A percentile compares a stretch with the other conserved stretches of the same genome.
These are phyloP conservation scores for Cutaneotrichosporon sp. DNA, from an alignment of 1,284 basidiomycete genomes.

Conservation along the genomic window DNA sequence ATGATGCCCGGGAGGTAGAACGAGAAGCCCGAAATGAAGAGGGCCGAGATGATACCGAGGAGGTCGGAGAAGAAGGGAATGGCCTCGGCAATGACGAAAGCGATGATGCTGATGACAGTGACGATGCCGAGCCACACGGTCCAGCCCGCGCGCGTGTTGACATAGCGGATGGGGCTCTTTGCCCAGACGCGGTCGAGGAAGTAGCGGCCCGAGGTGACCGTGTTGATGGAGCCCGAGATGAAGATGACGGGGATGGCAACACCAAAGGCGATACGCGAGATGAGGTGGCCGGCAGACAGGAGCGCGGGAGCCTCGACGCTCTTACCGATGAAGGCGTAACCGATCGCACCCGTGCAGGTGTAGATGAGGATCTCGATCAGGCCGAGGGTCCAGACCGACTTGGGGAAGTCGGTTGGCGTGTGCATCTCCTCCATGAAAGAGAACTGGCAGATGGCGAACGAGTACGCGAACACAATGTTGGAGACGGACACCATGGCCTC, in stretches of 20 bases:
- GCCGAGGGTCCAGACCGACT: constrained; percentile 35
- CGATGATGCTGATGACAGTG: constrained; percentile 2
- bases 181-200: constrained; percentile 11
- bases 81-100: constrained; percentile 20
- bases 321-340: constrained; percentile 19
- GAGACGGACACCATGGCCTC: constrained; percentile 33
- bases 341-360: constrained; percentile 32
- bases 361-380: constrained; percentile 25
- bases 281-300: constrained; percentile 10
- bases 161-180: constrained; percentile 24
- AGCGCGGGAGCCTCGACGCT: constrained; percentile 13
- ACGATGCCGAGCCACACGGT: constrained; percentile 51
- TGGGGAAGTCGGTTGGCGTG: constrained; percentile 19
- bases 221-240: constrained; percentile 20
- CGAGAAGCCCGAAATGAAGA: constrained; percentile 19
- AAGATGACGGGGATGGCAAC: constrained; percentile 20
- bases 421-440: constrained; percentile 20
- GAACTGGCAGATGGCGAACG: constrained; percentile 22
- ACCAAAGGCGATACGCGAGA: constrained; percentile 17
- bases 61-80: constrained; percentile 40
- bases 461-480: constrained; percentile 34
- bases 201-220: constrained; percentile 13
- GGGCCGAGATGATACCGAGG: constrained; percentile 29
- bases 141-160: constrained; percentile 37
- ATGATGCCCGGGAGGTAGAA: constrained; percentile 17